Base-by-base conservation (phyloP, 331 rosid genomes). In the Quercus tomentella region DNA sequence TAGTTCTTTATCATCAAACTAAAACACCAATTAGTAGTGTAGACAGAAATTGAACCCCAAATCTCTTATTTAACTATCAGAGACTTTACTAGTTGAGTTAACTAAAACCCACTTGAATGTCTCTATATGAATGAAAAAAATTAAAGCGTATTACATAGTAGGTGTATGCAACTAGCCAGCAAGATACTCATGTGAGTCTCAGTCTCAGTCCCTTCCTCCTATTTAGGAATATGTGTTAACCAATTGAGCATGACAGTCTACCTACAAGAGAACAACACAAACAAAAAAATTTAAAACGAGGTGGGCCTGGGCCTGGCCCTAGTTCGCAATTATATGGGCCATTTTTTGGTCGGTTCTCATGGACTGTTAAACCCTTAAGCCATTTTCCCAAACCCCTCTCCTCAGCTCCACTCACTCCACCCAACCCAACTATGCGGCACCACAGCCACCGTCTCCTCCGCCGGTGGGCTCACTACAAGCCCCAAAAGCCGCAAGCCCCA, bases 401-500 rank as follows among this genome's bases (percentile, higher is more conserved):
- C 18, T 5, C 2, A 11, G 33, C 10, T 5, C 23, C 2, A 3
- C 18, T 14, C 35, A 65, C 4, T 11, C 23, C 4, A 30, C 52
- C 52, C 20, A 33, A 22, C 45, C 16, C 51, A 20, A n/a, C 23
- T 17, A 57, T 87, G 79, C 61, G 75, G 22, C 80, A 80, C 54
- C 88, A 74, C 78, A n/a, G 69, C 23, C 79, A 18, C 72, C 66
- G 70, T n/a, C 33, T 69, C 22, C 18, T 30, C 30, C 77, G 85
- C 58, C 89, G 86, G 72, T 73, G 69, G 78, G 72, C 77, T 37
- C 88, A 87, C 73, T 85, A 62, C 85, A 91, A 81, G 72, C 56
- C 81, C 16, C 82, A 85, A 6, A 83, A 75, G 80, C 41, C 77
- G 2, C 83, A 83, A 30, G 25, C 56, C 14, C 51, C 95, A 1